Base-by-base conservation (phyloP, 345 rosid species). In the Raphanus sativus region DNA sequence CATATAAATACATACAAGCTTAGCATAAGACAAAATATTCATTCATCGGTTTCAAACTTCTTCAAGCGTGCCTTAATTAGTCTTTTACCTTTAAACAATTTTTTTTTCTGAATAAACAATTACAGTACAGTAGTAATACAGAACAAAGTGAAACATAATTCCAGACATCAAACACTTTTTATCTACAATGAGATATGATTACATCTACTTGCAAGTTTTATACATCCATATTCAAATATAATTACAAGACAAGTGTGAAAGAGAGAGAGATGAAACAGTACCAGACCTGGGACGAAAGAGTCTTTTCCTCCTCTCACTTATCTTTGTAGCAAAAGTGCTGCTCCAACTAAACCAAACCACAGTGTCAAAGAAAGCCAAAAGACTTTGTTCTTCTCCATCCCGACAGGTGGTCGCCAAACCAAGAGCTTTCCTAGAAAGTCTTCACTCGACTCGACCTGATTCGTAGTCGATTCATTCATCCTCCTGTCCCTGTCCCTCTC, bases 311-410 rank as follows among this genome's bases (percentile, higher is more conserved):
- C 2, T 29, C 28, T 33, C 24, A 60, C 75, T 94, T 83, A 91
- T 76, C 83, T 79, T 80, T 91, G 97, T 48, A 89, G 83, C 67
- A 91, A 5, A 60, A 94, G 78, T 15, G 98, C 97, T 56, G 97
- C 92, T 64, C 94, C 97, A 60, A 94, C 96, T 84, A 94, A 86
- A 58, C 90, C 89, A 17, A 94, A 70, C 98, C 98, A 91, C 8
- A 92, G 58, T 3, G 95, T 82, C 83, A 94, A 81, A 61, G 88
- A 87, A 33, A 87, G 77, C 98, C 97, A 94, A 66, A 94, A 91
- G 2, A 83, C 86, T 48, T 67, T 61, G 80, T 78, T 95, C 78
- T 89, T 95, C 82, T 85, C 90, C 71, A 85, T 61, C 2, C 94
- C 99, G 0, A 56, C 76, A 0, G 91, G 91, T 9, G 97, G 95